Evolutionary conservation across 495 filamentous ascomycete genomes (phyloP).

Genomic region (Podospora sp.): DNA sequence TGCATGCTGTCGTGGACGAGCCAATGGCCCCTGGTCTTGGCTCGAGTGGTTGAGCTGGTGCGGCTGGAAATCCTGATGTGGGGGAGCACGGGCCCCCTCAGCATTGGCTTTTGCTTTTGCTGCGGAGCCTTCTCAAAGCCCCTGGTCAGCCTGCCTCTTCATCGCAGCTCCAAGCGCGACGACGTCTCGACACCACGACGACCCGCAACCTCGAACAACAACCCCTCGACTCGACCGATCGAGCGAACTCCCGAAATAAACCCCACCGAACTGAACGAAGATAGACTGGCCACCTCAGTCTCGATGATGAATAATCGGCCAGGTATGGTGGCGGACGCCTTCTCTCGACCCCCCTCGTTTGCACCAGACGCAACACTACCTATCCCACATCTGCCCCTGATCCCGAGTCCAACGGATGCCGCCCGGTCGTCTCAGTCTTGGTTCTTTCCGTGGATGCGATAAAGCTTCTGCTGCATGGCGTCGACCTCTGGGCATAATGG

Average conservation of each 20-base stretch:
- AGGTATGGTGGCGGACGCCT: slow-evolving; percentile 49
- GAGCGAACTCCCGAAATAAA: background rate
- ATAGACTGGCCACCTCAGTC: slow-evolving; percentile 10
- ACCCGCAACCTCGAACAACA: background rate
- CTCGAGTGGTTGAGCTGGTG: background rate
- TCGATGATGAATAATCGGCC: slow-evolving; percentile 61
- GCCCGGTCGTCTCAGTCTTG: background rate
- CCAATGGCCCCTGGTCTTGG: background rate
- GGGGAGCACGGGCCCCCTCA: slow-evolving; percentile 18
- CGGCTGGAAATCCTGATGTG: background rate
- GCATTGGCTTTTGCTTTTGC: slow-evolving; percentile 19
- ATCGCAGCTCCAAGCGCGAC: slow-evolving; percentile 22
- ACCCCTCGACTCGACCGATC: background rate
- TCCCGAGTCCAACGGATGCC: background rate
- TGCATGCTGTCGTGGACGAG: background rate
- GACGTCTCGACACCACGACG: slow-evolving; percentile 9
- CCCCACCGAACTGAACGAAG: slow-evolving; percentile 2
- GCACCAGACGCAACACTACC: slow-evolving; percentile 2
- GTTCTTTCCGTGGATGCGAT: background rate
- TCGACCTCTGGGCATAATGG: background rate
- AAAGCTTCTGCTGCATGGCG: background rate
- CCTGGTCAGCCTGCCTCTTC: slow-evolving; percentile 18
- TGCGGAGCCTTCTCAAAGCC: slow-evolving; percentile 19
- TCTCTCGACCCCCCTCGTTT: slow-evolving; percentile 27
- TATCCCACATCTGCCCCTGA: slow-evolving; percentile 24